Conservation (phyloP, 306 rosid genomes). For the Vicia sativa region DNA sequence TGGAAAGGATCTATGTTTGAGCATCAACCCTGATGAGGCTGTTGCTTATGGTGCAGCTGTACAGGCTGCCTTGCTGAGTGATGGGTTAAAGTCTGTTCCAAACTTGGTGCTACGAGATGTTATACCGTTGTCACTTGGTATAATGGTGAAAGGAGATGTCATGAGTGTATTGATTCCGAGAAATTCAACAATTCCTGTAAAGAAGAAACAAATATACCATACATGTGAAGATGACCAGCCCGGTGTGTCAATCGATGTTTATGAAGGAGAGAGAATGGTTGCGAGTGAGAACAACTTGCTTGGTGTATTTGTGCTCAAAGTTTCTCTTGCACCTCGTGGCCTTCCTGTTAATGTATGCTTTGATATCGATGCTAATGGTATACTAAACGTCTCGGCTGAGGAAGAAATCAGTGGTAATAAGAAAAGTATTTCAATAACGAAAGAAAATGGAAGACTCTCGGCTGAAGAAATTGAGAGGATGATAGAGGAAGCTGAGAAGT, state of each 20-base stretch:
- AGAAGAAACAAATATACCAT: not conserved
- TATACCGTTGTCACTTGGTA: not conserved
- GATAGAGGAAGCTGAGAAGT: not conserved
- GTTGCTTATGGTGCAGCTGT: slow-evolving; percentile 24
- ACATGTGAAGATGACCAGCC: not conserved
- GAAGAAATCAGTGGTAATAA: not conserved
- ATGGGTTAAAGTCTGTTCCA: not conserved
- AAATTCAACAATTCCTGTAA: not conserved
- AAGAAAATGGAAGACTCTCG: not conserved
- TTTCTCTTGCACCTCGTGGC: not conserved
- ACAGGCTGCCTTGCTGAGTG: not conserved
- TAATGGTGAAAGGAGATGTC: not conserved
- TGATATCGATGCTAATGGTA: not conserved
- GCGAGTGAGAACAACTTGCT: slow-evolving; percentile 3
- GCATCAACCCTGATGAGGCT: slow-evolving; percentile 22
- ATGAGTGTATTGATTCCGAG: slow-evolving; percentile 13
- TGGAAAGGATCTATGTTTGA: not conserved
- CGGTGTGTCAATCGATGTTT: not conserved
- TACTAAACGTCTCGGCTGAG: slow-evolving; percentile 6
- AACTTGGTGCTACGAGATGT: not conserved
- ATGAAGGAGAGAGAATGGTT: not conserved
- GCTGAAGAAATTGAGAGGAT: not conserved
- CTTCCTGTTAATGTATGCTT: not conserved
- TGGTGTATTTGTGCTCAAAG: not conserved
- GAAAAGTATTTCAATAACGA: not conserved